Evolutionary conservation across 768 basidiomycete species (phyloP), one percentile per base, ranked within the genome.

Genomic region (Kwoniella heveanensis): DNA sequence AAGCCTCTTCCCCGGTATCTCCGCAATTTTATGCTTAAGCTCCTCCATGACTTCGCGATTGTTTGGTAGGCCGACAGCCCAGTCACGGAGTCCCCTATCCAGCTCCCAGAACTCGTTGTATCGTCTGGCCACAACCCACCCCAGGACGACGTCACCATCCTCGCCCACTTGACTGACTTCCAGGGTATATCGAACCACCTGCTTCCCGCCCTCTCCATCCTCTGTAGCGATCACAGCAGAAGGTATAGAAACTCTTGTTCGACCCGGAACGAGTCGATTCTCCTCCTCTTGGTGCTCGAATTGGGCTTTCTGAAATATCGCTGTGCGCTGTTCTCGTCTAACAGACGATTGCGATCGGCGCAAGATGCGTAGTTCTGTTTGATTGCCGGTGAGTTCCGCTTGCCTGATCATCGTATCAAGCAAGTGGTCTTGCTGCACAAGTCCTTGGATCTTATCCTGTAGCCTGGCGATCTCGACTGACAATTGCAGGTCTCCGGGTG

Each of bases 61-160:
- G 44, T 68, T 64, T 2, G 54, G 56, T 54, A 25, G 53, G 2
- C 54, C 52, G 5, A n/a, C 53, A 5, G 64, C 62, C 63, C 68
- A 72, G 52, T 96, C 96, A 62, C 87, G 85, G 54, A 99, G 81
- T 63, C 88, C 88, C 73, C 87, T 89, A 75, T 96, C 90, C 84
- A 97, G 88, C 57, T 85, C 88, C 66, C 89, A 85, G 78, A 99
- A 99, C 75, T 98, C 94, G 78, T 93, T 96, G 80, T 96, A 99
- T 64, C 96, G 83, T 68, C 94, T 83, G 9, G 92, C 90, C 7
- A 97, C 88, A 30, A 93, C 88, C 96, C 96, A 99, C 0, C 91
- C 92, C 0, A 90, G 89, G 2, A 87, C 83, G 10, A 72, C 54
- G 44, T 84, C 85, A 8, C 90, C 91, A 72, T 94, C 90, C 0